These are phyloP conservation scores for Fusarium pseudocircinatum DNA, from an alignment of 2,329 filamentous ascomycete genomes.

Conservation along the genomic window DNA sequence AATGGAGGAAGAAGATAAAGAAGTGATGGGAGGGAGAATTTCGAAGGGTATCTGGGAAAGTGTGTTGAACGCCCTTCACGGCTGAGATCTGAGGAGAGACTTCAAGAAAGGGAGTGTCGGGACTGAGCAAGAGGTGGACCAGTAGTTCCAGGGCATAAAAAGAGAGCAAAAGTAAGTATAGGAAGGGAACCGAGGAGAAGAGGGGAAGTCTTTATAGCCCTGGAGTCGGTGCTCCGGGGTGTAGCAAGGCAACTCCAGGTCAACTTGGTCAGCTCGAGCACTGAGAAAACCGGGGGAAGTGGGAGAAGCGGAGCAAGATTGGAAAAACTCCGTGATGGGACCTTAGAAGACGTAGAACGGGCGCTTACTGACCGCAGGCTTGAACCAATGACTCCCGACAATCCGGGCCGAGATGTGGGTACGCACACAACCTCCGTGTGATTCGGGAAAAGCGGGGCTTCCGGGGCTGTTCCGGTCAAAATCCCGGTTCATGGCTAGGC, in stretches of 20 bases:
- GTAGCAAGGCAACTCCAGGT: background rate
- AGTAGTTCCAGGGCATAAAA: background rate
- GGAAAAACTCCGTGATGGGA: background rate
- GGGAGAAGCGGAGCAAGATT: background rate
- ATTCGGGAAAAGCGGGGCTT: slow-evolving; percentile 12
- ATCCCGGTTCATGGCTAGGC: background rate
- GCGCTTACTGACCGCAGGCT: background rate
- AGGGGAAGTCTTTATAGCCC: background rate
- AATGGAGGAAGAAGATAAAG: accelerated
- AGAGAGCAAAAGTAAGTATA: too few relatives aligned
- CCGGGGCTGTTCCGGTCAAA: background rate
- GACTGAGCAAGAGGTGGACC: background rate
- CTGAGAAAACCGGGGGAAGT: background rate
- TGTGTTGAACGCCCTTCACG: background rate
- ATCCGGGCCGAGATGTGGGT: slow-evolving; percentile 1
- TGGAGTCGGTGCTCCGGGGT: background rate
- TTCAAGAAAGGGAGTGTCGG: background rate
- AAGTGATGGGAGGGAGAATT: background rate
- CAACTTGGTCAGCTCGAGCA: background rate
- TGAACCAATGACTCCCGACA: background rate
- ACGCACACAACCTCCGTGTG: background rate
- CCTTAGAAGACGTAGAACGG: background rate
- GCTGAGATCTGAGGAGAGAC: background rate
- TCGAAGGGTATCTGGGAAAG: too few relatives aligned
- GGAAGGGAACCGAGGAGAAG: background rate